These are phyloP conservation scores for Torrubiella hemipterigena DNA, from an alignment of 2,329 filamentous ascomycete genomes.

Conservation along the genomic window DNA sequence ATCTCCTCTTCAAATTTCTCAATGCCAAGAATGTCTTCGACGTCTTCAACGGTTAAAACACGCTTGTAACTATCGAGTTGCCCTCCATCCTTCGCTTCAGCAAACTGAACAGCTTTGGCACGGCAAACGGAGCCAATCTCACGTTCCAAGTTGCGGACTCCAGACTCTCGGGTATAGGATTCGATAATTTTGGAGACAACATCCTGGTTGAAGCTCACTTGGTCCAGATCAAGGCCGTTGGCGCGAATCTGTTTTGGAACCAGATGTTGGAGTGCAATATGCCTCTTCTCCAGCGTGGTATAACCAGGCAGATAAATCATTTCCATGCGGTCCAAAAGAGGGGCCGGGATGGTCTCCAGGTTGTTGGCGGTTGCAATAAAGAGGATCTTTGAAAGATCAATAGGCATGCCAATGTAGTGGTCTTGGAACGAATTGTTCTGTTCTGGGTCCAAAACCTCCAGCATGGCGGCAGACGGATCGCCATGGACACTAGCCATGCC, in stretches of 20 bases:
- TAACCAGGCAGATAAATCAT: conserved; percentile 89
- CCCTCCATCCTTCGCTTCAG: conserved; percentile 72
- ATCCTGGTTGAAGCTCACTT: conserved; percentile 66
- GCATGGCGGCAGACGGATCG: conserved; percentile 92
- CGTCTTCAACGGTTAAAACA: conserved; percentile 60
- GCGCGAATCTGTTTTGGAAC: conserved; percentile 89
- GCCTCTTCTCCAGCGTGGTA: conserved; percentile 91
- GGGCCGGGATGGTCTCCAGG: conserved; percentile 88
- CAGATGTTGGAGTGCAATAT: conserved; percentile 88
- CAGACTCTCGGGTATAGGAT: conserved; percentile 89
- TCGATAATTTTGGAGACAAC: conserved; percentile 94
- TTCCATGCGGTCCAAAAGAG: conserved; percentile 93
- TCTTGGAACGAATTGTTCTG: conserved; percentile 93
- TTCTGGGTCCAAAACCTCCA: conserved; percentile 93
- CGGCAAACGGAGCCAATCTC: conserved; percentile 93
- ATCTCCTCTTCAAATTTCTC: conserved; percentile 95
- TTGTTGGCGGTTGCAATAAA: conserved; percentile 97
- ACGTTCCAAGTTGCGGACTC: conserved; percentile 89
- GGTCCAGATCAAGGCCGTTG: conserved; percentile 69
- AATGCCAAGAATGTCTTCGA: conserved; percentile 84
- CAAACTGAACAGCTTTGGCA: conserved; percentile 88
- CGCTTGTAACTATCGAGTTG: conserved; percentile 60
- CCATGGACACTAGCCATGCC: conserved; percentile 85
- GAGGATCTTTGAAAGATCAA: conserved; percentile 90
- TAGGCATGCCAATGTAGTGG: conserved; percentile 91